Percentiles rank a stretch among this genome's conserved stretches.
Conservation (phyloP, 306 rosid species). For the Parietaria judaica region DNA sequence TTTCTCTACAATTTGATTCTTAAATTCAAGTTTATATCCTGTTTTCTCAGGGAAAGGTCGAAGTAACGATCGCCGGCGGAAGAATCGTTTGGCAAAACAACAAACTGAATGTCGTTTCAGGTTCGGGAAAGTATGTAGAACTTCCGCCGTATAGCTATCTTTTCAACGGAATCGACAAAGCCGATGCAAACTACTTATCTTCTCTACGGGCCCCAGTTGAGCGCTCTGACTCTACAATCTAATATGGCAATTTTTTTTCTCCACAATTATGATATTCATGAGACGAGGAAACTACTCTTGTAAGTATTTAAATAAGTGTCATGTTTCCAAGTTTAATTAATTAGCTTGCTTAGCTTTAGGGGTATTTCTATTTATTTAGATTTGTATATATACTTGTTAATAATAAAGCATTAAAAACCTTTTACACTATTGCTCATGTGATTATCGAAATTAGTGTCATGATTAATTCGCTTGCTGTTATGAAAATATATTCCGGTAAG, state of each 20-base stretch:
- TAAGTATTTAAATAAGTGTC: neutral
- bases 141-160: constrained; percentile 60
- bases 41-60: constrained; percentile 70
- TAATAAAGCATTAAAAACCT: neutral
- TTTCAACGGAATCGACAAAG: constrained; percentile 59
- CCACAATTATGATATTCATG: neutral
- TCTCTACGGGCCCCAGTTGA: constrained; percentile 65
- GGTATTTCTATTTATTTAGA: neutral
- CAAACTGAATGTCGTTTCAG: constrained; percentile 67
- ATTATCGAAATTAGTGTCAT: too few relatives aligned
- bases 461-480: too few relatives aligned
- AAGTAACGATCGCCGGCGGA: constrained; percentile 88
- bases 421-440: neutral
- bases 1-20: neutral
- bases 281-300: neutral
- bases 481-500: neutral
- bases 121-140: constrained; percentile 64
- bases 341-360: neutral
- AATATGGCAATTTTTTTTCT: constrained; percentile 5
- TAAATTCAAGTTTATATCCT: constrained; percentile 1
- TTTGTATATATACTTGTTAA: neutral
- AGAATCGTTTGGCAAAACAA: constrained; percentile 85
- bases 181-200: constrained; percentile 53
- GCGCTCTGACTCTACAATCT: constrained; percentile 21
- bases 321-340: neutral